These are phyloP conservation scores for Pezicula radicicola DNA, from an alignment of 2,329 filamentous ascomycete species.

Conservation along the genomic window DNA sequence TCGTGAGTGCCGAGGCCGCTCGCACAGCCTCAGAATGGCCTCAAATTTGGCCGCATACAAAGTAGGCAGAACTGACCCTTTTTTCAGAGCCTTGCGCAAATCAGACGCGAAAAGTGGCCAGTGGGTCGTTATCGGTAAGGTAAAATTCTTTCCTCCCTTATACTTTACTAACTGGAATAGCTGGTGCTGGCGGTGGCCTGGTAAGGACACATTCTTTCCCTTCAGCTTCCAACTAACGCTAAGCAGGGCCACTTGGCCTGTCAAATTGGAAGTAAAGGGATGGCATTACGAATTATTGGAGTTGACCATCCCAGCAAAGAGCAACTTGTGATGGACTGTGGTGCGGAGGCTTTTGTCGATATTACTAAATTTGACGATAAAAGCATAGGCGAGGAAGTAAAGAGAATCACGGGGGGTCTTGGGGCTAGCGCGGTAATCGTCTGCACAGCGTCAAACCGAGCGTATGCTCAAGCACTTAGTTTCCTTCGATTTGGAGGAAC, in stretches of 20 bases:
- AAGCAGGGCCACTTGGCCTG: constrained; percentile 55
- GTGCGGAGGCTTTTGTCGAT: constrained; percentile 65
- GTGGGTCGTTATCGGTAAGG: constrained; percentile 42
- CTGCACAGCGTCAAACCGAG: constrained; percentile 45
- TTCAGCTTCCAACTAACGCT: constrained; percentile 7
- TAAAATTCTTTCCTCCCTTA: neutral
- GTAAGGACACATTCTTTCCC: constrained; percentile 11
- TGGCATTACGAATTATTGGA: constrained; percentile 62
- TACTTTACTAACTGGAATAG: constrained; percentile 15
- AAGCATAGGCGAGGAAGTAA: constrained; percentile 51
- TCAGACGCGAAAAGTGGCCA: constrained; percentile 44
- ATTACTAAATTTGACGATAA: constrained; percentile 50
- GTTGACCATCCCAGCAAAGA: constrained; percentile 63
- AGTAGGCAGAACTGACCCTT: constrained; percentile 20
- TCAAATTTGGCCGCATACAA: constrained; percentile 18
- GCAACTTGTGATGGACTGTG: constrained; percentile 52
- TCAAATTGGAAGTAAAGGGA: constrained; percentile 57
- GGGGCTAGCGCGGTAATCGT: constrained; percentile 61
- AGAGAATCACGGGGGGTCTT: constrained; percentile 51
- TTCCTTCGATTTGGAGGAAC: constrained; percentile 47
- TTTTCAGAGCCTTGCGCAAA: constrained; percentile 55
- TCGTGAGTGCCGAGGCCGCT: constrained; percentile 8
- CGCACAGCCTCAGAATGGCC: constrained; percentile 10
- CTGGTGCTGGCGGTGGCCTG: constrained; percentile 60
- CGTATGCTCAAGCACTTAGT: constrained; percentile 44